A percentile compares a stretch with the other conserved stretches of the same genome.
Conservation (phyloP, 176 grass and related monocot genomes). For the Dactylis glomerata region DNA sequence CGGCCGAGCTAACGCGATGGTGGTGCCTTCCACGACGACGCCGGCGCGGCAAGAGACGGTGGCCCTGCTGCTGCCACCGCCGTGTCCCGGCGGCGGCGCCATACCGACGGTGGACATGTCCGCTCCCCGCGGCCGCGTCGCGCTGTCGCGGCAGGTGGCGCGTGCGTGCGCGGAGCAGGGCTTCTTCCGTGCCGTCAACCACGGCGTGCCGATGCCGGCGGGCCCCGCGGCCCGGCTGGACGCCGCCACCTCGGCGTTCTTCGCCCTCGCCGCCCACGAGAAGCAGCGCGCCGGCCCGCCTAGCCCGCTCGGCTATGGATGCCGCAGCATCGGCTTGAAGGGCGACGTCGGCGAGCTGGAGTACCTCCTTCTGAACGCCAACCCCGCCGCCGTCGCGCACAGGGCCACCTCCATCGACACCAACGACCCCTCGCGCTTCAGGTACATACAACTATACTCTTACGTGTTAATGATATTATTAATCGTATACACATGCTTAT, state of each 20-base stretch:
- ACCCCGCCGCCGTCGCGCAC: constrained; percentile 56
- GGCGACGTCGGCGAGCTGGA: constrained; percentile 93
- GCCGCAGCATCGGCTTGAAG: constrained; percentile 75
- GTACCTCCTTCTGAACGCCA: constrained; percentile 86
- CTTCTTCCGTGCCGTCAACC: constrained; percentile 75
- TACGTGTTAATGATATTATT: neutral
- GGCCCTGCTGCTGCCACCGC: neutral
- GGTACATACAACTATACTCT: too few relatives aligned
- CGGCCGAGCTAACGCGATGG: constrained; percentile 32
- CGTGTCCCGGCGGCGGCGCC: neutral
- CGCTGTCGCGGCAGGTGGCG: constrained; percentile 39
- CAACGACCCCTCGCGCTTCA: constrained; percentile 69
- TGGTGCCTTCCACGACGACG: constrained; percentile 57
- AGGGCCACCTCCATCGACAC: constrained; percentile 60
- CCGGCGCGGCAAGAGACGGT: constrained; percentile 21
- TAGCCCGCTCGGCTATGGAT: constrained; percentile 79
- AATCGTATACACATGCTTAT: constrained; percentile 2
- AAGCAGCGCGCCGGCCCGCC: constrained; percentile 84
- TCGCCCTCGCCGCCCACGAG: constrained; percentile 42
- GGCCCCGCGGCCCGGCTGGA: constrained; percentile 43
- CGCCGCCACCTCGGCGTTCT: constrained; percentile 50
- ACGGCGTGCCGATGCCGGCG: constrained; percentile 40
- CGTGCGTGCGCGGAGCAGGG: constrained; percentile 57
- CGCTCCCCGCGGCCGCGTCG: constrained; percentile 7
- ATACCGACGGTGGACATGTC: constrained; percentile 80